Base-by-base conservation (phyloP, 2,329 filamentous ascomycete genomes). In the Fusarium sambucinum region DNA sequence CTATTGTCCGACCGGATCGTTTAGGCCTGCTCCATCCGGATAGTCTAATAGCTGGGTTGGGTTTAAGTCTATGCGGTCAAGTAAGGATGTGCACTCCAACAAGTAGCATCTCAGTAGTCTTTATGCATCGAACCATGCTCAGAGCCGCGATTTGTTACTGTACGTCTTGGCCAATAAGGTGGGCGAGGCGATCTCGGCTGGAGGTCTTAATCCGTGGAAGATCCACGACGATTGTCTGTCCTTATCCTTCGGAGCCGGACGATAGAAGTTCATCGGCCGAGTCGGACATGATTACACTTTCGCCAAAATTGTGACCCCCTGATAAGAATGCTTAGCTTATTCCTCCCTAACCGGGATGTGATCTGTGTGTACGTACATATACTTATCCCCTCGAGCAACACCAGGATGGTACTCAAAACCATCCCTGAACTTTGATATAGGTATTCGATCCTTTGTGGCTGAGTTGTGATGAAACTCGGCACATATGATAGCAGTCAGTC, bases 191-290 rank as follows among this genome's bases (percentile, higher is more conserved):
- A 40, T 37, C 32, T 50, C 57, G 44, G 44, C 21, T 51, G 61
- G 45, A 64, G 45, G 25, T 59, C 33, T 51, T 46, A n/a, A 40
- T 63, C 59, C 58, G 38, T 60, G 21, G n/a, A 56, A 33, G 44
- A 63, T 45, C 44, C 33, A 41, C 16, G 32, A 41, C n/a, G 27
- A 32, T 33, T 17, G 17, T 33, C 23, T 6, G 42, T 38, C 17
- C 25, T 23, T n/a, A 27, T n/a, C 19, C 19, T 32, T 58, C 63
- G 63, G 63, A 61, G 62, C 63, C 63, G 63, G 50, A 21, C 10
- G 6, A 11, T 13, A 6, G 16, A 11, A 17, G 6, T 4, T 16
- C 23, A 38, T 45, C 63, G 63, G 63, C 63, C 63, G 63, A 66
- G 44, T 41, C 55, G 48, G 63, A 66, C 4, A 60, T 52, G 25